A percentile compares a stretch with the other conserved stretches of the same genome.
phyloP scores from a whole-genome alignment of 345 rosid genomes.

The Eucalyptus grandis region DNA sequence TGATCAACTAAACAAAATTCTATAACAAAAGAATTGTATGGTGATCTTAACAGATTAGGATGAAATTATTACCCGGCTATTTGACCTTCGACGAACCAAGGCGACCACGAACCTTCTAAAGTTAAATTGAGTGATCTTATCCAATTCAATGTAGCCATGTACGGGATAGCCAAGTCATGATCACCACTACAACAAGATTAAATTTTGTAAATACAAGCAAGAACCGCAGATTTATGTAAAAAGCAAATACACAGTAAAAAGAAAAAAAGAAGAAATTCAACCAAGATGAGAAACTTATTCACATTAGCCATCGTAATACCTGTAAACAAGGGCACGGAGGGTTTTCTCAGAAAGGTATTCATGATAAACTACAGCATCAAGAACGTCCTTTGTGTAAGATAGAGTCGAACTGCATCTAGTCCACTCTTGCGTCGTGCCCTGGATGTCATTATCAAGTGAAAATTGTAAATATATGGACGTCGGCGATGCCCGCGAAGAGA shows the following conservation, averaged over 20 bases:
- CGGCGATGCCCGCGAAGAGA: not conserved
- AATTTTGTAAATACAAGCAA: not conserved
- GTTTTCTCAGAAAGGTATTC: not conserved
- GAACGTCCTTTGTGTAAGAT: not conserved
- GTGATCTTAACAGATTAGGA: not conserved
- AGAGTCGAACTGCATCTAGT: slow-evolving; percentile 5
- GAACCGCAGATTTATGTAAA: fast-evolving
- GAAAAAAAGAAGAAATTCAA: not conserved
- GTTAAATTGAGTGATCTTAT: slow-evolving; percentile 8
- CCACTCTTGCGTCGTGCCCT: slow-evolving; percentile 7
- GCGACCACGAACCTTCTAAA: slow-evolving; percentile 3
- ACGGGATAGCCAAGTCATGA: slow-evolving; percentile 6
- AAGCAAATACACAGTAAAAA: not conserved
- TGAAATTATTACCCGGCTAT: slow-evolving; percentile 7
- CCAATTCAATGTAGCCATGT: slow-evolving; percentile 10
- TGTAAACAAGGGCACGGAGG: slow-evolving; percentile 10
- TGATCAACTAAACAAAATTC: not conserved
- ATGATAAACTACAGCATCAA: not conserved
- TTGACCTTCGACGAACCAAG: slow-evolving; percentile 10
- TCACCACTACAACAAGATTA: slow-evolving; percentile 3
- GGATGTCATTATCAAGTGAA: not conserved
- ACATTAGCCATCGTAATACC: not conserved
- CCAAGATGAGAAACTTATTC: not conserved
- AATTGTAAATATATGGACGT: not conserved
- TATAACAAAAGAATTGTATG: not conserved